These are phyloP conservation scores for Solanum medicagineum DNA, from an alignment of 257 asterid species.

Conservation along the genomic window DNA sequence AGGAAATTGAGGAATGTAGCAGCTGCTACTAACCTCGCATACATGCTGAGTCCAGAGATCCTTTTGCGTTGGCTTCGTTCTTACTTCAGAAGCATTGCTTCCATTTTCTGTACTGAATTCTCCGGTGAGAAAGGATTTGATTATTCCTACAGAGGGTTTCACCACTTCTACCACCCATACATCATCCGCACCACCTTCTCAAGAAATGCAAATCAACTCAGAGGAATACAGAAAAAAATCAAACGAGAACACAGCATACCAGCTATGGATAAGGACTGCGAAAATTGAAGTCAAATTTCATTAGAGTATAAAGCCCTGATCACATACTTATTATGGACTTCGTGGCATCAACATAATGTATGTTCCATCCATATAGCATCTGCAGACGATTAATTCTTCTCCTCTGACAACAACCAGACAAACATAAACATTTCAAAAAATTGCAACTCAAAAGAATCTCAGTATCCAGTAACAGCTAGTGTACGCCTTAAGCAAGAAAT, in stretches of 20 bases:
- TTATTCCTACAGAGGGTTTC: slow-evolving; percentile 35
- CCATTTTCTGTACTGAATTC: slow-evolving; percentile 8
- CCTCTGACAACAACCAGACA: slow-evolving; percentile 31
- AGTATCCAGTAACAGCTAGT: background rate
- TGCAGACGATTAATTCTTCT: slow-evolving; percentile 64
- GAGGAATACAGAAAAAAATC: background rate
- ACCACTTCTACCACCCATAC: slow-evolving; percentile 59
- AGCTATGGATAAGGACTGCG: background rate
- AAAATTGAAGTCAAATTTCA: background rate
- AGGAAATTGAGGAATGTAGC: background rate
- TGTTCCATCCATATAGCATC: slow-evolving; percentile 69
- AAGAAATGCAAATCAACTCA: background rate
- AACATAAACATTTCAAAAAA: background rate
- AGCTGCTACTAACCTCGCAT: slow-evolving; percentile 46
- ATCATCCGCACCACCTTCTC: slow-evolving; percentile 32
- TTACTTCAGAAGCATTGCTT: slow-evolving; percentile 3
- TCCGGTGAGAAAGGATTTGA: slow-evolving; percentile 42
- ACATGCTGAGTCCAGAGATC: slow-evolving; percentile 69
- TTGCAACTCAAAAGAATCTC: background rate
- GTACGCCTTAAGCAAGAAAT: background rate
- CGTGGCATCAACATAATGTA: slow-evolving; percentile 61
- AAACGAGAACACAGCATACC: background rate
- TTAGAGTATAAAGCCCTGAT: background rate
- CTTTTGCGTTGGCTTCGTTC: slow-evolving; percentile 20
- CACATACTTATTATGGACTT: slow-evolving; percentile 43